Percentiles rank a stretch among this genome's conserved stretches.
Evolutionary conservation across 1,139 yeast genomes (phyloP).

Genomic region (Kodamaea anthophila): DNA sequence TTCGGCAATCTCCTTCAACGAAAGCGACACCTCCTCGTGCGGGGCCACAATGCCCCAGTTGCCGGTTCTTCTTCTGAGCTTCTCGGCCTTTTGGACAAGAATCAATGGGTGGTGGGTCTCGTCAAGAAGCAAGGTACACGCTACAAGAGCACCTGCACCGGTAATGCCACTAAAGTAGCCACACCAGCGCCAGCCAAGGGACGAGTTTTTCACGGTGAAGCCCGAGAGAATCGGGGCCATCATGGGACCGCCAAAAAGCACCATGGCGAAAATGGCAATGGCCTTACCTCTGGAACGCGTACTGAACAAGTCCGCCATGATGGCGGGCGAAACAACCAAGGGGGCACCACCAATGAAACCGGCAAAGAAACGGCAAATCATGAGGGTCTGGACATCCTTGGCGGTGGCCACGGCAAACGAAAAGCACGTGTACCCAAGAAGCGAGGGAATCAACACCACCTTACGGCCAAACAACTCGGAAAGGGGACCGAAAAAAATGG

Average conservation of each 20-base stretch:
- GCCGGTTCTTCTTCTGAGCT: conserved; percentile 48
- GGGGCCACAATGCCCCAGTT: conserved; percentile 85
- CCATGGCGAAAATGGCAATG: conserved; percentile 55
- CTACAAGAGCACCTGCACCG: conserved; percentile 28
- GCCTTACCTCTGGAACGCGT: conserved; percentile 63
- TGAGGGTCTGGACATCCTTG: conserved; percentile 62
- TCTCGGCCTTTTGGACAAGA: conserved; percentile 55
- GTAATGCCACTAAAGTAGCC: conserved; percentile 48
- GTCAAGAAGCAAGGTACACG: conserved; percentile 27
- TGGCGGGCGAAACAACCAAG: conserved; percentile 76
- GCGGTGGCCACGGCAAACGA: conserved; percentile 70
- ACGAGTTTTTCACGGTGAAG: conserved; percentile 17
- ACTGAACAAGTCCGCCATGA: conserved; percentile 70
- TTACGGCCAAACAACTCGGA: conserved; percentile 73
- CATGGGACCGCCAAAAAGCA: conserved; percentile 72
- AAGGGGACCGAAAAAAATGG: conserved; percentile 74
- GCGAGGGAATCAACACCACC: conserved; percentile 46
- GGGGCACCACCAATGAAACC: conserved; percentile 80
- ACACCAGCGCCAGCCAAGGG: conserved; percentile 55
- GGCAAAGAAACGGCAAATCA: conserved; percentile 69
- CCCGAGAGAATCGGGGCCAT: conserved; percentile 57
- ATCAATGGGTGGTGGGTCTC: conserved; percentile 50
- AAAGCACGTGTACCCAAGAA: conserved; percentile 53
- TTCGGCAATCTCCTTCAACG: conserved; percentile 58
- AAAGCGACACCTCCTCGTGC: conserved; percentile 63